phyloP scores from a whole-genome alignment of 2,329 filamentous ascomycete genomes.

The Colletotrichum limetticola region DNA sequence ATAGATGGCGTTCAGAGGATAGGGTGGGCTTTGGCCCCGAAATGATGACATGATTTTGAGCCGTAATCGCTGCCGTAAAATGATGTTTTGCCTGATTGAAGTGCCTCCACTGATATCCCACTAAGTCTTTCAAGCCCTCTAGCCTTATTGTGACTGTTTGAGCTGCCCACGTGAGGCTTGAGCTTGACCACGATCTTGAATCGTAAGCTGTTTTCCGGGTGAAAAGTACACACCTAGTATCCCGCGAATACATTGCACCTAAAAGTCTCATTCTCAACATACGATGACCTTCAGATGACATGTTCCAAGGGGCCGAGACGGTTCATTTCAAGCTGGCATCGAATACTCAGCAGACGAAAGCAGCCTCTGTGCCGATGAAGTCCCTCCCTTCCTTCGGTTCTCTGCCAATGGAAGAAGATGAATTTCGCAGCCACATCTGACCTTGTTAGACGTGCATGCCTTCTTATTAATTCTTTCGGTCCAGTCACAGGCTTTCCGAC shows the following conservation, averaged over 20 bases:
- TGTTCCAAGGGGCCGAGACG: background rate
- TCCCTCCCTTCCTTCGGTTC: no score
- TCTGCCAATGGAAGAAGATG: no score
- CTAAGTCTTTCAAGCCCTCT: background rate
- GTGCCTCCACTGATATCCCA: background rate
- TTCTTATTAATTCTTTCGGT: no score
- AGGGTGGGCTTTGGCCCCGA: constrained; percentile 23
- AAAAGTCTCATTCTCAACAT: no score
- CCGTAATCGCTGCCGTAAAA: background rate
- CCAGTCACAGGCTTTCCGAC: no score
- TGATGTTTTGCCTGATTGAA: background rate
- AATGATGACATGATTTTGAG: constrained; percentile 31
- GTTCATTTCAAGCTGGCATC: background rate
- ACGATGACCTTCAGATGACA: background rate
- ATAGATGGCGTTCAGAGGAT: constrained; percentile 33
- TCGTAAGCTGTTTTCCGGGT: background rate
- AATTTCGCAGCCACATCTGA: no score
- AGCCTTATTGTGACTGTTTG: background rate
- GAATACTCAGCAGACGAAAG: background rate
- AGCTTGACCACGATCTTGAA: background rate
- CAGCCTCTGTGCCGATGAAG: no score
- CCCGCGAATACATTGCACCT: no score
- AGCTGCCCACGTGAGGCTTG: background rate
- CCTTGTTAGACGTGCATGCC: no score
- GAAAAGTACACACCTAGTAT: no score